Base-by-base conservation (phyloP, 345 rosid genomes). In the Euphorbia pulcherrima region DNA sequence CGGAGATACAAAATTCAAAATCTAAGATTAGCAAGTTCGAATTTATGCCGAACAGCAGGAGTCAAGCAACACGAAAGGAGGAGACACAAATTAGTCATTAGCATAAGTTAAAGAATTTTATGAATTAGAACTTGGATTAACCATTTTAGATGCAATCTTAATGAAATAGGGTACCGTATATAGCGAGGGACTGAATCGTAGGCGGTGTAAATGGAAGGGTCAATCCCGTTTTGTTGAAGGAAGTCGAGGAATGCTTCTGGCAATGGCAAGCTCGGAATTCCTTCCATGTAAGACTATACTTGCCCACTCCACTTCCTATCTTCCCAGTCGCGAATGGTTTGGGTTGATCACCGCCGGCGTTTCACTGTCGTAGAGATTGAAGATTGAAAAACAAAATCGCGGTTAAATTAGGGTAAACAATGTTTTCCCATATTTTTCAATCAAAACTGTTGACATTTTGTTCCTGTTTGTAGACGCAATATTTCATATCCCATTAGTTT, bases 111-210 rank as follows among this genome's bases (percentile, higher is more conserved):
- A 13, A 33, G 16, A 17, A 51, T n/a, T n/a, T n/a, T n/a, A n/a
- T n/a, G n/a, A n/a, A 44, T 24, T 13, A 28, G 52, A 68, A 18
- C 4, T 50, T 6, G 17, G 57, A 46, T 16, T 1, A 3, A 16
- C 20, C 7, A 50, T 18, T 47, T 47, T 5, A 48, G 4, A 48
- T 48, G 21, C 6, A 50, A 50, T 50, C 8, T 47, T 65, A 24
- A 17, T 52, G 37, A 54, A 33, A 18, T 18, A 8, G 62, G 11
- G 62, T 70, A 87, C 96, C 98, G 84, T 68, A 90, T 72, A 58
- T 91, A 91, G 27, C 97, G 97, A 72, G 96, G 99, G 48, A 76
- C 67, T n/a, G 88, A 72, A 70, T 84, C 83, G 44, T 62, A 70
- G 18, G 79, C 62, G 18, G 78, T 52, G 47, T 94, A 94, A 65